phyloP scores from a whole-genome alignment of 768 basidiomycete species.

The Hygrophorus pudorinus region DNA sequence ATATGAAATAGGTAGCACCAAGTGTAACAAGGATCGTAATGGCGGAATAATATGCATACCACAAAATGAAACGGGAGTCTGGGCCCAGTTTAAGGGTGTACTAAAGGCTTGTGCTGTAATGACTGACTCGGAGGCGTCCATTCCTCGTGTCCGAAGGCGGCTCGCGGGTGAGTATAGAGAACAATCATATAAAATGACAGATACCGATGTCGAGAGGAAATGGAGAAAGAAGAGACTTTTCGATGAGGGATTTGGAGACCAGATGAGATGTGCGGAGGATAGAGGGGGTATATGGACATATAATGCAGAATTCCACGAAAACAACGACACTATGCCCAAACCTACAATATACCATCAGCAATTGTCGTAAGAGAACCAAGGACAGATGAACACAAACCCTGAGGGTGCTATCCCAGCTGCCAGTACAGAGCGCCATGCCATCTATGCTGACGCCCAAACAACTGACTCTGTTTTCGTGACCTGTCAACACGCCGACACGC shows the following conservation, averaged over 20 bases:
- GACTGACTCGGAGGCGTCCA: slow-evolving; percentile 54
- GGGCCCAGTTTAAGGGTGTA: slow-evolving; percentile 18
- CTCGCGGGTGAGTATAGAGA: slow-evolving; percentile 46
- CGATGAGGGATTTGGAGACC: slow-evolving; percentile 10
- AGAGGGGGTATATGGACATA: slow-evolving; percentile 15
- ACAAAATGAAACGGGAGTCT: slow-evolving; percentile 8
- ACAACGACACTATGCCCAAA: slow-evolving; percentile 61
- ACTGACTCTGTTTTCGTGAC: slow-evolving; percentile 96
- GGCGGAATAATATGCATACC: slow-evolving; percentile 9
- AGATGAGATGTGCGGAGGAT: slow-evolving; percentile 8
- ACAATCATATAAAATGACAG: slow-evolving; percentile 36
- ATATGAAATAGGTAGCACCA: slow-evolving; percentile 30
- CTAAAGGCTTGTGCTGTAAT: slow-evolving; percentile 38
- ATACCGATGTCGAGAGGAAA: slow-evolving; percentile 19
- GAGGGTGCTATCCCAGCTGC: slow-evolving; percentile 95
- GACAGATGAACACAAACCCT: slow-evolving; percentile 47
- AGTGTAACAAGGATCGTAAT: slow-evolving; percentile 16
- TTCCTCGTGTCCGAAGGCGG: slow-evolving; percentile 24
- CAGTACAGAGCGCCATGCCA: slow-evolving; percentile 98
- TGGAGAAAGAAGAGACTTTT: slow-evolving; percentile 11
- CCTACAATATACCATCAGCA: slow-evolving; percentile 30
- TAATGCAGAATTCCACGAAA: slow-evolving; percentile 10
- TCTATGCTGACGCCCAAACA: slow-evolving; percentile 94
- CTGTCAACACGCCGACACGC: slow-evolving; percentile 92
- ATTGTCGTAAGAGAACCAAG: slow-evolving; percentile 1